Conservation (phyloP, 2,329 filamentous ascomycete genomes). For the Hypoxylon rubiginosum region DNA sequence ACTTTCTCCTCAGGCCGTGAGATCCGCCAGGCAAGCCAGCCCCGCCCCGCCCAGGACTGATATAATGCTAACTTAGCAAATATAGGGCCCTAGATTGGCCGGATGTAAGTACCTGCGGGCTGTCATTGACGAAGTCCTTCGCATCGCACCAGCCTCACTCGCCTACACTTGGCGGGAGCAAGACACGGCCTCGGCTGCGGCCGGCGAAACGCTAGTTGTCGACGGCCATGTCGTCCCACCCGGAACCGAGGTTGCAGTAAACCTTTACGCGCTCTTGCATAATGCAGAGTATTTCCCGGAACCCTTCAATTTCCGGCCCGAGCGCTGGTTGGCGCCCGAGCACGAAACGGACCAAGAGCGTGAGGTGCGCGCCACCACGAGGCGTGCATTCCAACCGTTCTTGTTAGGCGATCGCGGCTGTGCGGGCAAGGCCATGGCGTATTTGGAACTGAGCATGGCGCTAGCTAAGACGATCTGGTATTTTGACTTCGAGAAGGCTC, state of each 20-base stretch:
- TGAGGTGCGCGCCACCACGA: neutral
- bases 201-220: too few relatives aligned
- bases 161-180: constrained; percentile 25
- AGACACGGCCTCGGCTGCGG: neutral
- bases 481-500: constrained; percentile 6
- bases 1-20: constrained; percentile 7
- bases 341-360: neutral
- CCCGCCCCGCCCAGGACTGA: neutral
- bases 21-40: constrained; percentile 8
- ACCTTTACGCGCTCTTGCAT: too few relatives aligned
- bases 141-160: constrained; percentile 1
- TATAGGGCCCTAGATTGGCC: neutral
- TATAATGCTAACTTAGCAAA: neutral
- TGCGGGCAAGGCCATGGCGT: too few relatives aligned
- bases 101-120: too few relatives aligned
- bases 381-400: constrained; percentile 1
- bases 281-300: too few relatives aligned
- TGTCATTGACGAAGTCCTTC: constrained; percentile 5
- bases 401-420: neutral
- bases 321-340: too few relatives aligned
- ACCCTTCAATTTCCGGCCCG: too few relatives aligned
- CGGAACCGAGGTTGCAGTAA: too few relatives aligned
- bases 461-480: constrained; percentile 6
- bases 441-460: neutral
- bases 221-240: too few relatives aligned